phyloP scores from a whole-genome alignment of 768 basidiomycete genomes.

The Leucosporidium creatinivorum region DNA sequence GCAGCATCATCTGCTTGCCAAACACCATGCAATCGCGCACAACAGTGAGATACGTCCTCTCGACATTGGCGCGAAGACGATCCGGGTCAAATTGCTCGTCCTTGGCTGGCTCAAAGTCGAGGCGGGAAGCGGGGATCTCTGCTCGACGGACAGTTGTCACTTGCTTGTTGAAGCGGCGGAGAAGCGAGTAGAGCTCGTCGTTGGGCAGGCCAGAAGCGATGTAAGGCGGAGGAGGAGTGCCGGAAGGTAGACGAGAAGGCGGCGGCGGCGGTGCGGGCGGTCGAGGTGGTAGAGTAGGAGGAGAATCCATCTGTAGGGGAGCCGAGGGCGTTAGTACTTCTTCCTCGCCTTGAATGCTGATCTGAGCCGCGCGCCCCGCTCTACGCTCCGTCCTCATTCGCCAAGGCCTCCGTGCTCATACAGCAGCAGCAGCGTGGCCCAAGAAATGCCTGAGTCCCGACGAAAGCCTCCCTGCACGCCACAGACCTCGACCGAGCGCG shows the following conservation, averaged over 20 bases:
- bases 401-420: too few species aligned
- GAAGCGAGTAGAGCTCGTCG: slow-evolving; percentile 2
- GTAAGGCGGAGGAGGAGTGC: neutral
- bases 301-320: neutral
- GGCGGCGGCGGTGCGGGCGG: neutral
- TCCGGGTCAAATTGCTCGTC: neutral
- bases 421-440: too few species aligned
- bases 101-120: neutral
- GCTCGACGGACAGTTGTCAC: neutral
- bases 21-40: neutral
- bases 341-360: too few species aligned
- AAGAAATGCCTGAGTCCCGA: too few species aligned
- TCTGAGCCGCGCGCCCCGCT: too few species aligned
- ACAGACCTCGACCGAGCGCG: too few species aligned
- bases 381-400: too few species aligned
- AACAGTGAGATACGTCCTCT: neutral
- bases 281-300: neutral
- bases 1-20: neutral
- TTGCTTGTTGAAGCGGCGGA: slow-evolving; percentile 1
- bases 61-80: neutral
- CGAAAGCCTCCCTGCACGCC: too few species aligned
- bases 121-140: neutral
- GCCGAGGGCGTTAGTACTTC: too few species aligned
- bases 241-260: neutral
- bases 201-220: neutral